Base-by-base conservation (phyloP, 1,284 basidiomycete genomes). In the Hypsizygus ulmarius region DNA sequence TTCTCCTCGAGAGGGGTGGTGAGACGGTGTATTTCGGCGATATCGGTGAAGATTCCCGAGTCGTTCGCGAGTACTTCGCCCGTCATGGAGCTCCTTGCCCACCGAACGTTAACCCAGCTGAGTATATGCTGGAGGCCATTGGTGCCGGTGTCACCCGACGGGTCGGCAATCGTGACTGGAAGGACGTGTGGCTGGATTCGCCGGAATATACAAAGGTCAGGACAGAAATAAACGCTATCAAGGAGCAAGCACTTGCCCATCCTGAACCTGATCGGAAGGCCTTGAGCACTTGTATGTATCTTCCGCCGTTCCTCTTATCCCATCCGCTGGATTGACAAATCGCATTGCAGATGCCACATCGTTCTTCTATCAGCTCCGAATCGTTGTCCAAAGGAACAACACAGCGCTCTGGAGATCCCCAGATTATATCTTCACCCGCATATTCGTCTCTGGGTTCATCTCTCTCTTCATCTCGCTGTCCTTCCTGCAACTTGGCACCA, bases 1-100 rank as follows among this genome's bases (percentile, higher is more conserved):
- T 89, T 11, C 71, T 89, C 4, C 71, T 89, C 15, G 79, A 85
- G 58, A 64, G 66, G 8, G 84, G 84, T 5, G 84, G 85, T 14
- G 80, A 87, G 60, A 87, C 81, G 0, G 85, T 88, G 6, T 90
- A 90, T 70, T 91, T 89, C 60, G 90, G 89, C 19, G 83, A 87
- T 43, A 82, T 91, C 32, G 90, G 90, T 45, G 59, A 74, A 44
- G 81, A 88, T 60, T 84, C 82, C 11, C 58, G 62, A 3, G 69
- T 78, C 27, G 67, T 92, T 40, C 78, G 78, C 35, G 68, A 80
- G 1, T 92, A 93, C 69, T 90, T 92, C 59, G 78, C 81, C 19
- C 71, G 70, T 15, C 67, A 84, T 40, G 84, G 86, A 6, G 89
- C 84, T 2, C 47, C 61, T 19, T 87, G 84, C 60, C 82, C 83